Evolutionary conservation across 2,329 filamentous ascomycete genomes (phyloP), one percentile per base, ranked within the genome.

Genomic region (Colletotrichum horii): DNA sequence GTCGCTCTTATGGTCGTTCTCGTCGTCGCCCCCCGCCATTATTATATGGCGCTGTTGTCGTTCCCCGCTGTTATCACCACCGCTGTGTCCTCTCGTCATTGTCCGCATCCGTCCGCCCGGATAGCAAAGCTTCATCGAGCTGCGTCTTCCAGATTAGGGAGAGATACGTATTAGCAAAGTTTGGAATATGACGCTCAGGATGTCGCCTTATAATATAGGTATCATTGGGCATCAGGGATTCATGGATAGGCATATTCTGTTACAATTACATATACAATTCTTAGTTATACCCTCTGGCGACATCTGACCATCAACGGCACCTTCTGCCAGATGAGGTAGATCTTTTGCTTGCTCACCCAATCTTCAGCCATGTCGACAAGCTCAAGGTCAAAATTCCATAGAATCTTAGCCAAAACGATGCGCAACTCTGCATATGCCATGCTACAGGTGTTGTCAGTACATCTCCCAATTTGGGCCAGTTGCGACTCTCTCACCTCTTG

Each of bases 391-490:
- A 89, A 89, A 24, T 85, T 83, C 71, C 81, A 88, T 3, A 90
- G 76, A 8, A 90, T 69, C 11, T 85, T 83, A 2, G 86, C 83
- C 2, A 89, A 74, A 12, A 89, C 85, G 5, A 89, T 76, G 2
- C 88, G 85, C 85, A 90, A 86, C 78, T 90, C 88, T 5, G 83
- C 83, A 61, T 87, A 87, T 2, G 88, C 88, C 34, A 88, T 83
- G 72, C 84, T 77, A 55, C 8, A 30, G 26, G 3, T 11, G 8
- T 19, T 9, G 15, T 74, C 36, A 75, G n/a, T n/a, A 12, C 26
- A 6, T 9, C 38, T 26, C n/a, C 38, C 4, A 15, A 14, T 28
- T 38, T 30, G 6, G 26, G 9, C 38, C 9, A 11, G 14, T 32
- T 8, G 30, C 61, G 3, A 43, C 2, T 14, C 48, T 19, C 19